Base-by-base conservation (phyloP, 108 stramenopile genomes). In the Nitzschia sp. region DNA sequence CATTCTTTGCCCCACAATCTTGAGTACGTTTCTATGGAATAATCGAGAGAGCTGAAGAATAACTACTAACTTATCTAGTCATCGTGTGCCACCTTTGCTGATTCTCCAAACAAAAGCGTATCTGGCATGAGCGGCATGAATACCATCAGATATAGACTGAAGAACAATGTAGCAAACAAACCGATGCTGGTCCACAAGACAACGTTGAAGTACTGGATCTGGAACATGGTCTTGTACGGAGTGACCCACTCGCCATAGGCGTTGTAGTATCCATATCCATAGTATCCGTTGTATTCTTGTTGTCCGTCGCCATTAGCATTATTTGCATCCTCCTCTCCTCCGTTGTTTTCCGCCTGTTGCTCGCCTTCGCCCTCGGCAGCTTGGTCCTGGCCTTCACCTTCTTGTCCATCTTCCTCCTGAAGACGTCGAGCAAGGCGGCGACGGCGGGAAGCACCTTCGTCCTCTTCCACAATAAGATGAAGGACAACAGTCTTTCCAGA, bases 161-260 rank as follows among this genome's bases (percentile, higher is more conserved):
- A 86, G 48, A 83, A 78, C 3, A 94, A 67, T 54, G 83, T 47
- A 0, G 75, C 73, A 51, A 85, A 71, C 47, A 94, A 72, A 51
- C 87, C 90, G 38, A 94, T 63, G 1, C 90, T 64, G 32, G 93
- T 91, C 93, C 93, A 94, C 51, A 88, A 76, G 42, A 90, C 85
- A 64, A 92, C 81, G 63, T 94, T 94, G 87, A 90, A 92, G 46
- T 90, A 90, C 68, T 94, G 93, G 54, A 94, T 94, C 68, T 94
- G 89, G 64, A 89, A 89, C 87, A 94, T 94, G 61, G 89, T 85
- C 76, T 91, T 94, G 79, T 85, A 88, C 46, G 64, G 74, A 49
- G 80, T 83, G 32, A 80, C 69, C 64, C 64, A 78, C 49, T 91
- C 76, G 26, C 71, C 78, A 48, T 86, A 66, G 30, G 70, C 56